Evolutionary conservation across 495 filamentous ascomycete genomes (phyloP).

Genomic region (Penicillium canariense): DNA sequence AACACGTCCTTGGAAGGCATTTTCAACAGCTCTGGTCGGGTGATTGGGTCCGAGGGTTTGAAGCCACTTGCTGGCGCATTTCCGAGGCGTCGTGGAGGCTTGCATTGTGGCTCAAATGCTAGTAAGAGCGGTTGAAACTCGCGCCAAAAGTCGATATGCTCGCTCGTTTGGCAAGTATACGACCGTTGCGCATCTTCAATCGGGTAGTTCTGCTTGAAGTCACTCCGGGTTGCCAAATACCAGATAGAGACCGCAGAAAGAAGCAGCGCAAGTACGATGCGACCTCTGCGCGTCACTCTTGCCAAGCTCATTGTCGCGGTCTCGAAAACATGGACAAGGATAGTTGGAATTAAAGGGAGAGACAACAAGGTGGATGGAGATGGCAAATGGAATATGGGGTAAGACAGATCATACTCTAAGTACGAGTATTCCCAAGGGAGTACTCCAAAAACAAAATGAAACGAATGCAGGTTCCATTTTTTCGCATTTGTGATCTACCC

Average conservation of each 20-base stretch:
- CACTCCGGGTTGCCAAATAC: not conserved
- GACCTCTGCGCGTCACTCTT: conserved; percentile 7
- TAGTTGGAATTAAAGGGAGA: not conserved
- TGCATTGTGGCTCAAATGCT: conserved; percentile 11
- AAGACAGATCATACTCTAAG: not conserved
- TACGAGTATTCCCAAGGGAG: not conserved
- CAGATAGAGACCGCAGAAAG: conserved; percentile 3
- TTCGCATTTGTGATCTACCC: not conserved
- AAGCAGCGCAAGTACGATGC: not conserved
- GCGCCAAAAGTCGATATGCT: conserved; percentile 14
- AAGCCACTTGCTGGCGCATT: conserved; percentile 9
- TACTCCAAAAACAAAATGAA: not conserved
- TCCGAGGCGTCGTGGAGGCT: conserved; percentile 6
- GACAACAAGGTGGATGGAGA: not conserved
- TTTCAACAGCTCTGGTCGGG: conserved; percentile 31
- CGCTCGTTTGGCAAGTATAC: not conserved
- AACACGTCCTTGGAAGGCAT: conserved; percentile 30
- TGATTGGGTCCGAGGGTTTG: conserved; percentile 4
- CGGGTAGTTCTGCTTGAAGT: not conserved
- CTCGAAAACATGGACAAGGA: conserved; percentile 1
- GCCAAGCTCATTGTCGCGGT: not conserved
- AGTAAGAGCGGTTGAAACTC: conserved; percentile 11
- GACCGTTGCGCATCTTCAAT: not conserved
- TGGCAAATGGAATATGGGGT: not conserved
- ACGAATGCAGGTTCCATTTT: not conserved